Evolutionary conservation across 768 basidiomycete species (phyloP), one percentile per base, ranked within the genome.

Genomic region (Nevesoporus exiguus): DNA sequence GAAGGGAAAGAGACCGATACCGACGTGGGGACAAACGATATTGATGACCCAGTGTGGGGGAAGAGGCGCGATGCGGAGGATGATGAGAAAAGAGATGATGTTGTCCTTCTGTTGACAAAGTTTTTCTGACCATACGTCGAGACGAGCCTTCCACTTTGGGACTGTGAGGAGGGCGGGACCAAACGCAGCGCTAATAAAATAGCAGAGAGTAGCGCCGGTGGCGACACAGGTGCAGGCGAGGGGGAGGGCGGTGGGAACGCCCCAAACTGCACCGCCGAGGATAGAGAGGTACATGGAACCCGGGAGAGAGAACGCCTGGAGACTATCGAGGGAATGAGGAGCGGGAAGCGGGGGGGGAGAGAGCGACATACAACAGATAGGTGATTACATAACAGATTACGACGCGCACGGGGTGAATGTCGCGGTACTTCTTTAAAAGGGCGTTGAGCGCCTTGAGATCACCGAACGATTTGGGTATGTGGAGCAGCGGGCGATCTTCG

Each of bases 261-360:
- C 95, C 86, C 93, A 98, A 4, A 97, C 89, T 0, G 96, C 96
- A 31, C 96, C 96, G 19, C 90, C 94, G 13, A 98, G 84, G 64
- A 98, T 97, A 49, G 93, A 93, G 45, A 98, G 82, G 67, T 98
- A 98, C 94, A 98, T 96, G 40, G 93, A 96, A 1, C 95, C 95
- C 0, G 96, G 95, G 14, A 98, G 80, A 7, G 94, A 95, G 73
- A 98, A 98, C 0, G 93, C 93, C 77, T 98, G 95, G 7, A 98
- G 78, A 73, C 94, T 96, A 65, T 21, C 11, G 24, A 21, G 48
- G 21, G 55, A 39, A 42, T 60, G 52, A 65, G 52, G n/a, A 31
- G 29, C 22, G 27, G 49, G 15, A 5, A 15, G 31, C n/a, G n/a
- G 22, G 45, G 24, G n/a, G 41, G 44, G 47, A 31, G 58, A 10